Conservation (phyloP, 208 protist genomes). For the Phytomonas francai region DNA sequence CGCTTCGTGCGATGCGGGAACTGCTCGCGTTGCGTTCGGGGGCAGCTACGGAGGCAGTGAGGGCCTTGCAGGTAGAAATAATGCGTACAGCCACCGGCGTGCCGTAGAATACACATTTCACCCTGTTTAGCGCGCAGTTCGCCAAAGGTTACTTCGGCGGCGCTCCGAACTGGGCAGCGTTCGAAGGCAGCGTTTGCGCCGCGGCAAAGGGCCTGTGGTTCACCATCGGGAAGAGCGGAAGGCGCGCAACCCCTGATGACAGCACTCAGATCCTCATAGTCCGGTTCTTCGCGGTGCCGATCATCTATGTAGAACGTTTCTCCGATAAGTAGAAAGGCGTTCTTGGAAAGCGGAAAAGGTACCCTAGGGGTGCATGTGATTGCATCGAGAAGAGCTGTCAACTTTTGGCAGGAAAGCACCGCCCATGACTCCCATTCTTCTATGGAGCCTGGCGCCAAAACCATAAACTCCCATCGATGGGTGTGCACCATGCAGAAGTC, state of each 20-base stretch:
- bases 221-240: background rate
- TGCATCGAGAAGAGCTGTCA: constrained; percentile 65
- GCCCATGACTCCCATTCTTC: constrained; percentile 55
- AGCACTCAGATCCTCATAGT: constrained; percentile 49
- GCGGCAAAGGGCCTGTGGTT: background rate
- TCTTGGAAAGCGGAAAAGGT: constrained; percentile 15
- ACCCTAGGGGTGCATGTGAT: constrained; percentile 29
- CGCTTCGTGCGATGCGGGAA: constrained; percentile 59
- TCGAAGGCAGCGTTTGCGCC: constrained; percentile 33
- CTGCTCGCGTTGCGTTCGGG: constrained; percentile 21
- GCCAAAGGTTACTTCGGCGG: constrained; percentile 48
- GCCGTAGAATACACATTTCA: constrained; percentile 55
- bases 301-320: constrained; percentile 82
- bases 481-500: constrained; percentile 75
- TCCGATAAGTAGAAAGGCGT: constrained; percentile 76
- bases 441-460: constrained; percentile 21
- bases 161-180: constrained; percentile 53
- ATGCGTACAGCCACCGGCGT: constrained; percentile 67
- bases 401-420: constrained; percentile 62
- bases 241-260: constrained; percentile 23
- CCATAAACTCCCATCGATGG: constrained; percentile 68
- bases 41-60: constrained; percentile 22
- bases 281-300: constrained; percentile 31
- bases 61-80: constrained; percentile 75
- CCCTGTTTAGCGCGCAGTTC: constrained; percentile 60